Evolutionary conservation across 768 basidiomycete species (phyloP), one percentile per base, ranked within the genome.

Genomic region (Boletus patriciae): DNA sequence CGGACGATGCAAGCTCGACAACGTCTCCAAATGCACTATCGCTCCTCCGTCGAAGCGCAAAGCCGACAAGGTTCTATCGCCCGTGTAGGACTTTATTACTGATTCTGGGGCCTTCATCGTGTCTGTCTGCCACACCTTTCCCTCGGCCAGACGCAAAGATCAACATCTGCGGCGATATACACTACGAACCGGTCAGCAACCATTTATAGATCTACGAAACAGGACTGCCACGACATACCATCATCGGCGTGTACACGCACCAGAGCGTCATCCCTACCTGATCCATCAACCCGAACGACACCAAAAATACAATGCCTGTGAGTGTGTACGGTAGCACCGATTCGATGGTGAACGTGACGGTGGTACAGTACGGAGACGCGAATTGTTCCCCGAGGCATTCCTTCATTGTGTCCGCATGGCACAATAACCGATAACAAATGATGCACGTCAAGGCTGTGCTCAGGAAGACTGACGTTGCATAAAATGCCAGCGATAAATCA

Each of bases 321-420:
- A 60, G 25, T 9, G 54, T 55, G 12, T 37, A 46, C 15, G 63
- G 63, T 15, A 62, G 27, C 29, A 46, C 18, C 6, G 52, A 60
- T 42, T 62, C 61, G 46, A 62, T 27, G 16, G 58, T 37, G 16
- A 60, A 18, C 9, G 51, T 54, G 12, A 34, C 21, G 8, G 56
- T 27, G 15, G 25, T 33, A 27, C 54, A 47, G 44, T 62, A 64
- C 4, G 25, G 18, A 9, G 46, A 54, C 3, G 56, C 51, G 4
- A 42, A 37, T 29, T 58, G 40, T 16, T 18, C 3, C 4, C 58
- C 58, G 2, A 64, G 63, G 6, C 31, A 16, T 29, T 46, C 42
- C 44, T 46, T 43, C 18, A 0, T 21, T 10, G 11, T 50, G 0
- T 13, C 13, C 31, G 33, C 33, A 6, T 34, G 33, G 2, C 12